Evolutionary conservation across 768 basidiomycete genomes (phyloP), one percentile per base, ranked within the genome.

Genomic region (Amanita pseudoporphyria): DNA sequence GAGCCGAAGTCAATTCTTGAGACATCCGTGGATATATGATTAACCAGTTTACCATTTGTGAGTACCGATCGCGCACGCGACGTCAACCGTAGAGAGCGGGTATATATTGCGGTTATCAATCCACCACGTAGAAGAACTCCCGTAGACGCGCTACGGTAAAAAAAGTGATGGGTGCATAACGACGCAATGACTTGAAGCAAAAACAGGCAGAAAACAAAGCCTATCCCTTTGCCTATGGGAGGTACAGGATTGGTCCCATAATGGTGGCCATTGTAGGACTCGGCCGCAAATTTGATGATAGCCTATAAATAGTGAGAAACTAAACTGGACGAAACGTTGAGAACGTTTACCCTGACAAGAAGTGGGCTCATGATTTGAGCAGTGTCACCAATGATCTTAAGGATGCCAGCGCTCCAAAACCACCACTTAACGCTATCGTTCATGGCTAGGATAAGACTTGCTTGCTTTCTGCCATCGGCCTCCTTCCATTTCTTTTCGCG

Each of bases 1-100:
- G 78, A 73, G 57, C 84, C 85, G 57, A 92, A 96, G 61, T 97
- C 92, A 60, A 97, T 87, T 18, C 93, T 78, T 24, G 87, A 91
- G 18, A 94, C 81, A 60, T 93, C 91, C 1, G 87, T 90, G 5
- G 88, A 91, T 53, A 98, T 94, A 67, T 95, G 91, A 56, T 92
- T 94, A 54, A 96, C 84, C 9, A 96, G 76, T 60, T 86, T 86
- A 18, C 92, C 94, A 58, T 90, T 96, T 1, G 87, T 80, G 37
- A 94, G 74, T 7, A 78, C 81, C 1, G 82, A 81, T 6, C 94
- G 78, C 5, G 90, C 80, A 36, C 88, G 82, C 14, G 86, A 77
- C 2, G 87, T 85, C 28, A 97, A 73, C 22, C 70, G 75, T 19
- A 96, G 71, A 1, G 85, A 82, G 37, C 84, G 81, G 22, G 78